A percentile compares a stretch with the other conserved stretches of the same genome.
Evolutionary conservation across 2,329 filamentous ascomycete genomes (phyloP).

Genomic region (Apiospora malaysiana): DNA sequence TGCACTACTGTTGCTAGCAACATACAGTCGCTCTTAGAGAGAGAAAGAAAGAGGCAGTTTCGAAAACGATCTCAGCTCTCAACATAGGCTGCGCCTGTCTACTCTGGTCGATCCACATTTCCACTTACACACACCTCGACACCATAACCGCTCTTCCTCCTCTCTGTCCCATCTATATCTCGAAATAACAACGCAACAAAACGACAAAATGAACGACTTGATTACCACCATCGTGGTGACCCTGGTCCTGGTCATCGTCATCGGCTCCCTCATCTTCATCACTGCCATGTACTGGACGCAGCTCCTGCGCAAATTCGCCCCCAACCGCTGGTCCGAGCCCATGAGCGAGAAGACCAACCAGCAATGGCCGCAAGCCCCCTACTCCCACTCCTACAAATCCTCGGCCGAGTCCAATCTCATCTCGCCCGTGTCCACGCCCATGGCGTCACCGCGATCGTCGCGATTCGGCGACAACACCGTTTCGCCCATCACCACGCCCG

Average conservation of each 20-base stretch:
- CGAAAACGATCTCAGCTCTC: neutral
- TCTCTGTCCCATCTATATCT: neutral
- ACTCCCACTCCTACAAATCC: neutral
- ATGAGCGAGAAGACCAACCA: slow-evolving; percentile 17
- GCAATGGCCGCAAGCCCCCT: neutral
- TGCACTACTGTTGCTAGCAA: neutral
- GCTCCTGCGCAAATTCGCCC: neutral
- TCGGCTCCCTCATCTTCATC: slow-evolving; percentile 15
- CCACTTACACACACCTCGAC: slow-evolving; percentile 2
- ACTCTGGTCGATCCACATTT: neutral
- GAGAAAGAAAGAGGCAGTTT: neutral
- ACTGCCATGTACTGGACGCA: slow-evolving; percentile 19
- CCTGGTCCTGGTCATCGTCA: slow-evolving; percentile 18
- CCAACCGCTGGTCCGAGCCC: slow-evolving; percentile 14
- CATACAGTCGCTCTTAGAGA: neutral
- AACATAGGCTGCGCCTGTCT: slow-evolving; percentile 7
- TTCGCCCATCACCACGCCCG: slow-evolving; percentile 1
- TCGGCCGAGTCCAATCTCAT: slow-evolving; percentile 11
- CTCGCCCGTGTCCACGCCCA: slow-evolving; percentile 15
- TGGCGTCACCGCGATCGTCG: neutral
- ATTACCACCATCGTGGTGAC: slow-evolving; percentile 18
- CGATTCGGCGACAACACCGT: neutral
- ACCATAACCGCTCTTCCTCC: neutral
- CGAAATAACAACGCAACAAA: neutral
- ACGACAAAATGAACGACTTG: slow-evolving; percentile 4